Evolutionary conservation across 805 yeast genomes (phyloP), one percentile per base, ranked within the genome.

Genomic region (Zygotorulaspora chibaensis): DNA sequence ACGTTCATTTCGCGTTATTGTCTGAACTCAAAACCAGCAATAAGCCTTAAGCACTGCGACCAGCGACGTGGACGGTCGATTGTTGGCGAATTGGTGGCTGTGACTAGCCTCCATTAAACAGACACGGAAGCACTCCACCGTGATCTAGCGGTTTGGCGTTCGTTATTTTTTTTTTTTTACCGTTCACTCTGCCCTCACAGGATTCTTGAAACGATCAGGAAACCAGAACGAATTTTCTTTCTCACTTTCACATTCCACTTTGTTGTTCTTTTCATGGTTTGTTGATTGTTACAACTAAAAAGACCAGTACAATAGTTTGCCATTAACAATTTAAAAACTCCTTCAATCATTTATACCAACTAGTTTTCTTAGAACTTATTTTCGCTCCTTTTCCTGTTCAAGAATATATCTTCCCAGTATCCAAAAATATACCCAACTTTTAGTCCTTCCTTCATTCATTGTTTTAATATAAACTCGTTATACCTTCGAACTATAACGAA

Each of bases 381-480:
- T 33, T 33, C 36, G 36, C 36, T 33, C 36, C 36, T 33, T 33
- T 33, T 29, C 33, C 16, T 33, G 36, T 33, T 33, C 16, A 16
- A 33, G 18, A 33, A 17, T 16, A 33, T 5, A 12, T 5, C 33
- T 29, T 29, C 15, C 4, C 15, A 33, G n/a, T 33, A 17, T 33
- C 15, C 7, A 38, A 27, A 15, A 12, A 34, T 44, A 35, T 18
- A 36, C 56, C 61, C 59, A 57, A 58, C 64, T 57, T 39, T 36
- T 46, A 54, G 61, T 58, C 65, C 44, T 42, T 59, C 66, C 54
- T 59, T 59, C 33, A 16, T 12, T 38, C 15, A 16, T 27, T 36
- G 35, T 34, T 27, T 37, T 16, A 33, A 33, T 33, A 33, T 33
- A 33, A 33, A 16, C 36, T 33, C 36, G 36, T 33, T 33, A 17